A percentile compares a stretch with the other conserved stretches of the same genome.
These are phyloP conservation scores for Cordyceps cicadae DNA, from an alignment of 2,329 filamentous ascomycete genomes.

Conservation along the genomic window DNA sequence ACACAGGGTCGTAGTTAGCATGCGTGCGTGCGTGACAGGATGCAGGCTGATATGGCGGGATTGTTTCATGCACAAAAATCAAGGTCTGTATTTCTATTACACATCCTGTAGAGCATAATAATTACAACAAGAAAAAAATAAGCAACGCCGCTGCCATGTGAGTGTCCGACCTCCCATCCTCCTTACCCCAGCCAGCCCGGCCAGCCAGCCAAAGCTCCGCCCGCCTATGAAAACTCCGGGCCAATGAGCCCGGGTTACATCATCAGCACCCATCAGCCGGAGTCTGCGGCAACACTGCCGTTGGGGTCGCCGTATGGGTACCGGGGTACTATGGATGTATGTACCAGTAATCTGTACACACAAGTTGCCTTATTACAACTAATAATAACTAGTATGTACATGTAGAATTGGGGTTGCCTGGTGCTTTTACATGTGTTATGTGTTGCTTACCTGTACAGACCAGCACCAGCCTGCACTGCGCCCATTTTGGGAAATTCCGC, in stretches of 20 bases:
- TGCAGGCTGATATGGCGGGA: not conserved
- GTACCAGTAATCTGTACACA: not conserved
- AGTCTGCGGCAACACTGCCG: not conserved
- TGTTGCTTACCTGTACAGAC: not conserved
- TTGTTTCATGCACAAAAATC: too few species aligned
- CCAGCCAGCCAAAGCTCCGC: not conserved
- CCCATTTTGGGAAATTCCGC: not conserved
- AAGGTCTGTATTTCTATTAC: too few species aligned
- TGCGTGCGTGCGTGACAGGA: not conserved
- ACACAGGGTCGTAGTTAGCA: not conserved
- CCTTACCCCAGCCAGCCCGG: not conserved
- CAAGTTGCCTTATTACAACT: not conserved
- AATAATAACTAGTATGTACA: too few species aligned
- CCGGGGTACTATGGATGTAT: not conserved
- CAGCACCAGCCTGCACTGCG: not conserved
- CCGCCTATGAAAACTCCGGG: not conserved
- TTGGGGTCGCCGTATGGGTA: not conserved
- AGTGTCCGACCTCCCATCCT: not conserved
- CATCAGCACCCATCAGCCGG: not conserved
- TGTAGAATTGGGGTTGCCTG: not conserved
- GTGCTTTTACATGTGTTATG: slow-evolving; percentile 2
- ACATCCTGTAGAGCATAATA: not conserved
- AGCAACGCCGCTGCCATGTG: not conserved
- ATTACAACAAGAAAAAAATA: not conserved
- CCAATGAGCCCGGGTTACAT: slow-evolving; percentile 3